Evolutionary conservation across 2,329 filamentous ascomycete genomes (phyloP), one percentile per base, ranked within the genome.

Genomic region (Exophiala lecanii-corni): DNA sequence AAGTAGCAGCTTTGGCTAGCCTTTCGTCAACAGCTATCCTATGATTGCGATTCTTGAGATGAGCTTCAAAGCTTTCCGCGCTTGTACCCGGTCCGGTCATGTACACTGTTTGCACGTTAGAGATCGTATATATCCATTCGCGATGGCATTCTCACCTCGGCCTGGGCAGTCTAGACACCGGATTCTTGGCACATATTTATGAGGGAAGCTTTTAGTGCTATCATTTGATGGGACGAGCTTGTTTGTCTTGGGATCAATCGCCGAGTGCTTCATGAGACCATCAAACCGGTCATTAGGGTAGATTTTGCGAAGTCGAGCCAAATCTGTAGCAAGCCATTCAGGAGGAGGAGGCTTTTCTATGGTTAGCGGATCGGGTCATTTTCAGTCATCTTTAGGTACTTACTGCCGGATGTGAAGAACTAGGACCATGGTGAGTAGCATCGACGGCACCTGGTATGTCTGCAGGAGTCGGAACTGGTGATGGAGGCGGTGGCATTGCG

Each of bases 91-190:
- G 88, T 0, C 89, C 86, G 0, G 89, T 87, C 0, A 89, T 95
- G 65, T 98, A 98, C 9, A 95, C 72, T 39, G 12, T 7, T 26
- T 6, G 16, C 28, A 31, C 15, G 16, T 35, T 35, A 35, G 33
- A 9, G 13, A 35, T 17, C 6, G 23, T 7, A 26, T 26, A 6
- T 6, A 7, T 7, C 12, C 12, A 26, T 6, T 7, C 6, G 23
- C 7, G 23, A 26, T 26, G 23, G 12, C 12, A 9, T 18, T 10
- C 33, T 19, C n/a, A 35, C 33, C 33, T 65, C 96, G 97, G 20
- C 87, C 88, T 0, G 88, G 87, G 62, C 92, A 97, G 63, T 98
- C 92, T 35, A 84, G 79, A 63, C 92, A 98, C 45, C 87, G 78
- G 51, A 98, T 96, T 38, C 92, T 77, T 6, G 92, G 92, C 37